A percentile compares a stretch with the other conserved stretches of the same genome.
Evolutionary conservation across 345 rosid genomes (phyloP).

Genomic region (Eutrema japonicum): DNA sequence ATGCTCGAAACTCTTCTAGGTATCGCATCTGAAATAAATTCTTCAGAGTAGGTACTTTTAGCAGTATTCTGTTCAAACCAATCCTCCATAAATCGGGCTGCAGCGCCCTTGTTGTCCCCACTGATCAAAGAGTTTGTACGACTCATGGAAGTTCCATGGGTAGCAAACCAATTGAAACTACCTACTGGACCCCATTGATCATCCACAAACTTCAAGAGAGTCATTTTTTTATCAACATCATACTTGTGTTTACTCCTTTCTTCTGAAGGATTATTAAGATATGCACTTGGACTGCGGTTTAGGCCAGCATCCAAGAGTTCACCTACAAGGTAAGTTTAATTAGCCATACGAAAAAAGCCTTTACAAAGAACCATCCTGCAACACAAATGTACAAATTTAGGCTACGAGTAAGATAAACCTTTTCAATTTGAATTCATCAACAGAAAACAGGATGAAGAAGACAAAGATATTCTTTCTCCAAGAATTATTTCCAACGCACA

Average conservation of each 20-base stretch:
- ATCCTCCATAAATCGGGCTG: conserved; percentile 97
- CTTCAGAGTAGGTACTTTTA: conserved; percentile 48
- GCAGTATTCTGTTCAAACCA: conserved; percentile 66
- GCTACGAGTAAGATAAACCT: conserved; percentile 7
- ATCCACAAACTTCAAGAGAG: conserved; percentile 93
- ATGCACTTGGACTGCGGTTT: conserved; percentile 98
- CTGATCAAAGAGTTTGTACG: conserved; percentile 93
- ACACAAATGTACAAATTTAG: conserved; percentile 4
- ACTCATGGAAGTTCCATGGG: conserved; percentile 99
- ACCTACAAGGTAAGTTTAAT: conserved; percentile 56
- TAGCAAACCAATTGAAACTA: conserved; percentile 98
- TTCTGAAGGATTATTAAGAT: conserved; percentile 80
- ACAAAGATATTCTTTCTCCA: not conserved
- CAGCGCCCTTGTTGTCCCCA: conserved; percentile 99
- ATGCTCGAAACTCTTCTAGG: conserved; percentile 80
- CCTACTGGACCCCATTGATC: conserved; percentile 92
- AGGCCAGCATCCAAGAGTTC: conserved; percentile 89
- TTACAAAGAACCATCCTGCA: conserved; percentile 10
- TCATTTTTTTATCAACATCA: conserved; percentile 92
- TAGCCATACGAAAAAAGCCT: conserved; percentile 1
- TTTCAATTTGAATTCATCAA: not conserved
- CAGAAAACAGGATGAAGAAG: conserved; percentile 5
- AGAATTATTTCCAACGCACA: not conserved
- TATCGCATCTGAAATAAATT: conserved; percentile 49
- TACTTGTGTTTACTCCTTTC: conserved; percentile 80